Conservation (phyloP, 2,329 filamentous ascomycete genomes). For the Hansfordia pulvinata region DNA sequence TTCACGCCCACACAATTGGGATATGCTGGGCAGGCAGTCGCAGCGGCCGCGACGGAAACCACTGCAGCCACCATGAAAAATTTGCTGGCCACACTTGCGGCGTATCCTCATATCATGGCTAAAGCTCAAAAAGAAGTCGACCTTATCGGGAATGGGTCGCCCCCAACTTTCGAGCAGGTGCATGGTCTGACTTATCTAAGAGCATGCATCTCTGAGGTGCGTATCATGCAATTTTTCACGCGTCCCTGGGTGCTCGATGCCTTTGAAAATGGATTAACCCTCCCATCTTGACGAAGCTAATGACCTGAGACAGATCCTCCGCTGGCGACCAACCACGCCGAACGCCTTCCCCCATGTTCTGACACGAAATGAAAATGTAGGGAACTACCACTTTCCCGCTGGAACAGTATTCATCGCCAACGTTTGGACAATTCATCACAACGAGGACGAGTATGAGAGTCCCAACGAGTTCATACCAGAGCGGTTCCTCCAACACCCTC, state of each 20-base stretch:
- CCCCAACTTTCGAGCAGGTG: too few species aligned
- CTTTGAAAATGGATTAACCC: background rate
- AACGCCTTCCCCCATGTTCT: background rate
- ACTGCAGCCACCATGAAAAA: too few species aligned
- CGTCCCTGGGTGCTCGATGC: background rate
- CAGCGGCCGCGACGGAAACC: too few species aligned
- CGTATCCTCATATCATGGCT: too few species aligned
- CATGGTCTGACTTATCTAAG: too few species aligned
- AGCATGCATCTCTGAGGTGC: too few species aligned
- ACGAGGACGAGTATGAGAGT: background rate
- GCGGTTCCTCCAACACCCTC: slow-evolving; percentile 1
- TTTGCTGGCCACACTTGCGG: too few species aligned
- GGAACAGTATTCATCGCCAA: background rate
- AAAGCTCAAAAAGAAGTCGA: too few species aligned
- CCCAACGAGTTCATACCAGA: background rate
- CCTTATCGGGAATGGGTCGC: too few species aligned
- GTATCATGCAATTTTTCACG: too few species aligned
- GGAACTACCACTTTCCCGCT: background rate
- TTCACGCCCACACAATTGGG: too few species aligned
- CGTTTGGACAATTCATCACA: slow-evolving; percentile 1
- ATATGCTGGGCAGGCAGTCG: too few species aligned
- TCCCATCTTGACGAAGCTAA: background rate
- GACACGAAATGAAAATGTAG: background rate
- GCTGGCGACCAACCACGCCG: background rate
- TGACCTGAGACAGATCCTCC: background rate